Evolutionary conservation across 352 stramenopile species (phyloP).

Genomic region (Achlya hypogyna): DNA sequence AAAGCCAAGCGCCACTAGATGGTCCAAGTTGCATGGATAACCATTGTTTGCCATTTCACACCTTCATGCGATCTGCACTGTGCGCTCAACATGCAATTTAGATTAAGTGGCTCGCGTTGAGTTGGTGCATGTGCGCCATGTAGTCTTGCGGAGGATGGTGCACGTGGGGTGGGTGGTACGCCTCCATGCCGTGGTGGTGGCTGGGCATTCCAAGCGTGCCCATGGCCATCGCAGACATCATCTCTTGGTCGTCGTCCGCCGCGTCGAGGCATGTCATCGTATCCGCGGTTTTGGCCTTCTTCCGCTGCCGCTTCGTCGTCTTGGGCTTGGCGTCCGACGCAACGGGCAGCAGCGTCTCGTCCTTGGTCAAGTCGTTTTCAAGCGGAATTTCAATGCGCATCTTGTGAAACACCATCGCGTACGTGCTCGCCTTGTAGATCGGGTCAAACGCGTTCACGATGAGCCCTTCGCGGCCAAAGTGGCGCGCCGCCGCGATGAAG

Average conservation of each 20-base stretch:
- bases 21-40: not conserved
- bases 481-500: conserved; percentile 52
- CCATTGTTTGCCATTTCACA: not conserved
- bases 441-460: conserved; percentile 52
- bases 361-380: conserved; percentile 59
- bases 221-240: conserved; percentile 13
- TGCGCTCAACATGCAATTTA: not conserved
- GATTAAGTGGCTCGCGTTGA: not conserved
- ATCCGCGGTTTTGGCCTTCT: not conserved
- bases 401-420: conserved; percentile 47
- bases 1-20: conserved; percentile 3
- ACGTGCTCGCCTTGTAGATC: conserved; percentile 62
- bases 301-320: not conserved
- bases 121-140: not conserved
- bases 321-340: conserved; percentile 33
- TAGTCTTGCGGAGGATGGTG: not conserved
- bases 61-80: not conserved
- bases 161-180: not conserved
- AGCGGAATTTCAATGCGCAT: conserved; percentile 69
- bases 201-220: conserved; percentile 4
- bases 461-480: conserved; percentile 44
- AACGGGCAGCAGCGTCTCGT: conserved; percentile 48
- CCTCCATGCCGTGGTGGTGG: not conserved
- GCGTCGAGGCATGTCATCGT: not conserved
- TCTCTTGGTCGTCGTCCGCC: conserved; percentile 6